Conservation (phyloP, 148 eudicot species). For the Persicaria tinctoria region DNA sequence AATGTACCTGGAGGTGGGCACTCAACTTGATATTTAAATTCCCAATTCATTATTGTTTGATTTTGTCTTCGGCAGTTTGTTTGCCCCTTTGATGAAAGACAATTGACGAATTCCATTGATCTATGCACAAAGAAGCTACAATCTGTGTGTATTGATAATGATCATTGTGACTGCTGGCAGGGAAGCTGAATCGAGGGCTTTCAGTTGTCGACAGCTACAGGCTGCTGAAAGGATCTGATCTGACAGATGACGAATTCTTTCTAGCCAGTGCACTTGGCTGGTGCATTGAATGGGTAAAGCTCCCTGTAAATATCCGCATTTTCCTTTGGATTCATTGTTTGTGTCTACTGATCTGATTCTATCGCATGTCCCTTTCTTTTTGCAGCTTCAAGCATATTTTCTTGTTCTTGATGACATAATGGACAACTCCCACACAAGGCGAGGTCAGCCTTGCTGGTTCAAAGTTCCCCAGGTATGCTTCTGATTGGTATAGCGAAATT, state of each 20-base stretch:
- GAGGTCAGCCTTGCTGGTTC: slow-evolving; percentile 93
- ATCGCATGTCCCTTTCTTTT: slow-evolving; percentile 8
- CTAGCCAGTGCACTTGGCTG: slow-evolving; percentile 87
- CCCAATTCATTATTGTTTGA: not conserved
- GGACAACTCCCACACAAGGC: slow-evolving; percentile 78
- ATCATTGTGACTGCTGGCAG: slow-evolving; percentile 32
- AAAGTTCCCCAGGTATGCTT: slow-evolving; percentile 66
- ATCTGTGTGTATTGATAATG: slow-evolving; percentile 3
- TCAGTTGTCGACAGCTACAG: slow-evolving; percentile 89
- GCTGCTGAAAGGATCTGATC: slow-evolving; percentile 63
- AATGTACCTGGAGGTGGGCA: slow-evolving; percentile 90
- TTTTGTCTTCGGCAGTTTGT: not conserved
- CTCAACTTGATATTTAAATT: not conserved
- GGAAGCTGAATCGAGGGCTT: slow-evolving; percentile 83
- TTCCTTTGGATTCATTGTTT: not conserved
- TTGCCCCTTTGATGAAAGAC: not conserved
- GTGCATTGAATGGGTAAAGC: slow-evolving; percentile 97
- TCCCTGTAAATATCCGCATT: not conserved
- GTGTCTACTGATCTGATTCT: not conserved
- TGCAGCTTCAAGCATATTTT: slow-evolving; percentile 88
- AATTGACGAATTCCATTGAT: not conserved
- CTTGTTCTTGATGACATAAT: slow-evolving; percentile 90
- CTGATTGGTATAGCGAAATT: not conserved
- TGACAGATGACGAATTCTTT: slow-evolving; percentile 77
- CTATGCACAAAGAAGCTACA: not conserved